These are phyloP conservation scores for Buddleja alternifolia DNA, from an alignment of 257 asterid species.

Conservation along the genomic window DNA sequence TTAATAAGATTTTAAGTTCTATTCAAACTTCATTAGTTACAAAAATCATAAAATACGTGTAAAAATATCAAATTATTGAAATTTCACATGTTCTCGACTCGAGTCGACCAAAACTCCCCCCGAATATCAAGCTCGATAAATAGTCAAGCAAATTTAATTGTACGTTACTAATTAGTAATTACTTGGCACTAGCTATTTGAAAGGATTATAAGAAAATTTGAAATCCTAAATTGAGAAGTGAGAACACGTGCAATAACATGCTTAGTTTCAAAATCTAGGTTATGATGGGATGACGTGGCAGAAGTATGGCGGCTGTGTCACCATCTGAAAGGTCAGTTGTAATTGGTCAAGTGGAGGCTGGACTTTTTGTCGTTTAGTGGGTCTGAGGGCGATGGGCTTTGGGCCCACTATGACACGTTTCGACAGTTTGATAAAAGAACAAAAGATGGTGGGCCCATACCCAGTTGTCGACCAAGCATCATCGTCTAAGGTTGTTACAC, in stretches of 20 bases:
- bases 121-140: too few species aligned
- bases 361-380: conserved; percentile 19
- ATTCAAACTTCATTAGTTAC: too few species aligned
- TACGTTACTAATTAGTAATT: too few species aligned
- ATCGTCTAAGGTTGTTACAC: conserved; percentile 9
- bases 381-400: conserved; percentile 21
- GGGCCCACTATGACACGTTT: conserved; percentile 35
- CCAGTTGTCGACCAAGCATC: conserved; percentile 11
- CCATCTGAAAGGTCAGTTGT: neutral
- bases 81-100: too few species aligned
- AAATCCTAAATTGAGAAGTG: neutral
- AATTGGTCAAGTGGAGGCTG: conserved; percentile 16
- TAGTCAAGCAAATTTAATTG: too few species aligned
- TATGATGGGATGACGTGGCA: conserved; percentile 10
- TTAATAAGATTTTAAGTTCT: too few species aligned
- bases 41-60: too few species aligned
- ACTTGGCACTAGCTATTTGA: too few species aligned
- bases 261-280: neutral
- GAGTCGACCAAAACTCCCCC: too few species aligned
- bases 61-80: too few species aligned
- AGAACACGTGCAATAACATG: neutral
- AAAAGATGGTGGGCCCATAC: conserved; percentile 24
- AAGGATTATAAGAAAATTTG: too few species aligned
- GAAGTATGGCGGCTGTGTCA: conserved; percentile 22
- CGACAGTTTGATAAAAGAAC: neutral